Base-by-base conservation (phyloP, 2,329 filamentous ascomycete species). In the Fonsecaea pedrosoi region DNA sequence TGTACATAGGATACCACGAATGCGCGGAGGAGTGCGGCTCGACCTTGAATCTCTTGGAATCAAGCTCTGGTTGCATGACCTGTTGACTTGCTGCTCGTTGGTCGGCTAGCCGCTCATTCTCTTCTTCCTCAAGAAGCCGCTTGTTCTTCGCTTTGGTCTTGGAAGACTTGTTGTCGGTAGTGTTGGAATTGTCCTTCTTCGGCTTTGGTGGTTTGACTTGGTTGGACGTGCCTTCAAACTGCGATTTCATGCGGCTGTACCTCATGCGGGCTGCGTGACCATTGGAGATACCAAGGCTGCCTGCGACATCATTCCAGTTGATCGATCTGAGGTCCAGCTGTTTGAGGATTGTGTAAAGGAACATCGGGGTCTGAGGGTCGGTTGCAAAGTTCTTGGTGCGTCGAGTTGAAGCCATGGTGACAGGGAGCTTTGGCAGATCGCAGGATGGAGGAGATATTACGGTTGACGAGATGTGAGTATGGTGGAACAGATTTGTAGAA, bases 211-310 rank as follows among this genome's bases (percentile, higher is more conserved):
- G 32, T 35, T 62, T 69, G n/a, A 48, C 53, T 34, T 69, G 54
- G 3, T 73, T 74, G 8, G 74, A 70, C 3, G 73, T 76, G 13
- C 81, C 81, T 66, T 86, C 84, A 78, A 85, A 84, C 55, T 85
- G 82, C 62, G 81, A 78, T 65, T 79, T 82, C 75, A 86, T 85
- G 40, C 84, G 82, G 25, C 82, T 83, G 73, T 82, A 86, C 34
- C 85, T 81, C 84, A 86, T 86, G 45, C 84, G 82, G 13, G 84
- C 84, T 3, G 84, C 84, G 71, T 86, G 85, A 42, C 84, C 85
- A 61, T 86, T 86, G 40, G 82, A 83, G 62, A 86, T 84, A 54
- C 81, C 81, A 12, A 83, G 75, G 55, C 83, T 76, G 2, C 74
- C 75, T 13, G 84, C 84, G 15, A 86, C 82, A 45, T 78, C 73